Evolutionary conservation across 768 basidiomycete species (phyloP), one percentile per base, ranked within the genome.

Genomic region (Boletus sensibilis): DNA sequence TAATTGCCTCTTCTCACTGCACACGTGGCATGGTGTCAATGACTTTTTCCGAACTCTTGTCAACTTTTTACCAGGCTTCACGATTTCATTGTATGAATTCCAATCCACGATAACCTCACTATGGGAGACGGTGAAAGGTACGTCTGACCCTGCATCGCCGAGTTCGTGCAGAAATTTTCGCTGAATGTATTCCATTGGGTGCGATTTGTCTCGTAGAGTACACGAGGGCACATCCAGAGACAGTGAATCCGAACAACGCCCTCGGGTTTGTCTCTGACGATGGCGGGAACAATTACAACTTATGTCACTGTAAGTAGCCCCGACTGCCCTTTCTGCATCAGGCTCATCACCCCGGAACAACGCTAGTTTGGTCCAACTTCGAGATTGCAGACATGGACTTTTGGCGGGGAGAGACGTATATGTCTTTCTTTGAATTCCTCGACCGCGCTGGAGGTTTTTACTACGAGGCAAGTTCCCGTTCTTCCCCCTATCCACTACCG

Each of bases 291-390:
- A 76, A 72, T 4, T 89, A 88, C 65, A 88, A 87, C 67, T 64
- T 78, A 43, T 89, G 87, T 64, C 85, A 87, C 56, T 86, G 83
- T 84, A 59, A 64, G 83, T 52, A 21, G 6, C 14, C 31, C 6
- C 47, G 16, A 29, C 4, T 11, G 4, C 16, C 16, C 6, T 42
- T 29, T 56, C 23, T 45, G 23, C 38, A 13, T 40, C 2, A 10
- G 20, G 27, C 57, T 62, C 12, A 59, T 48, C 25, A 38, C 8
- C n/a, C 14, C 10, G 34, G 44, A 39, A 54, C 14, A 21, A 51
- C 4, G 45, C 14, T 27, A 92, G 90, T 92, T 76, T 94, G 92
- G 92, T 90, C 86, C 61, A 97, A 95, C 73, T 96, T 97, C 60
- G 94, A 97, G 72, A 95, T 97, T 50, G 94, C 77, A 6, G 84